Conservation (phyloP, 768 basidiomycete species). For the Xerocomus brunneocitrinus region DNA sequence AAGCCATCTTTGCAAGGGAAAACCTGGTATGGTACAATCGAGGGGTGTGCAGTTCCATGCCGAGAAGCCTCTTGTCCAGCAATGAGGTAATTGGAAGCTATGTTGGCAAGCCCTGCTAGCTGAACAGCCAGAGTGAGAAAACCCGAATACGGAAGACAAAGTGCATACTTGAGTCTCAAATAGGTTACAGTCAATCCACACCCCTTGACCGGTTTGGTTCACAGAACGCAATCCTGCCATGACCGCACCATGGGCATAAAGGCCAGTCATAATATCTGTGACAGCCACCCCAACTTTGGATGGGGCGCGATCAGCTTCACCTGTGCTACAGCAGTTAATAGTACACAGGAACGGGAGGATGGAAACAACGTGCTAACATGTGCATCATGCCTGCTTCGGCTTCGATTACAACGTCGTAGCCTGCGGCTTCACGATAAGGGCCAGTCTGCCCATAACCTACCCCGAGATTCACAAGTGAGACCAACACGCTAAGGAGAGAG, state of each 20-base stretch:
- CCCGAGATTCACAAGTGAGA: conserved; percentile 1
- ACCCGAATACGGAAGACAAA: not conserved
- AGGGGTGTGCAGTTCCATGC: conserved; percentile 92
- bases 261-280: conserved; percentile 82
- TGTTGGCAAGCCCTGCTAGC: conserved; percentile 89
- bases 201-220: conserved; percentile 78
- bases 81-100: conserved; percentile 91
- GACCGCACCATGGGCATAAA: conserved; percentile 90
- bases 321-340: conserved; percentile 53
- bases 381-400: conserved; percentile 94
- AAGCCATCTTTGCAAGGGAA: conserved; percentile 85
- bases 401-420: conserved; percentile 85
- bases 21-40: conserved; percentile 90
- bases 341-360: conserved; percentile 9
- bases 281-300: conserved; percentile 95
- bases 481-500: not conserved
- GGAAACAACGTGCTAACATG: conserved; percentile 50
- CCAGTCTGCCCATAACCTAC: conserved; percentile 85
- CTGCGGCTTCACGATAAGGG: conserved; percentile 76
- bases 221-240: conserved; percentile 86
- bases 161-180: conserved; percentile 80
- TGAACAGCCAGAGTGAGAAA: conserved; percentile 27
- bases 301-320: conserved; percentile 80
- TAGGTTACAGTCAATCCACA: conserved; percentile 89
- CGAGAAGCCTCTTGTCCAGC: conserved; percentile 76